Evolutionary conservation across 495 filamentous ascomycete species (phyloP), one percentile per base, ranked within the genome.

Genomic region (Amorphotheca resinae): DNA sequence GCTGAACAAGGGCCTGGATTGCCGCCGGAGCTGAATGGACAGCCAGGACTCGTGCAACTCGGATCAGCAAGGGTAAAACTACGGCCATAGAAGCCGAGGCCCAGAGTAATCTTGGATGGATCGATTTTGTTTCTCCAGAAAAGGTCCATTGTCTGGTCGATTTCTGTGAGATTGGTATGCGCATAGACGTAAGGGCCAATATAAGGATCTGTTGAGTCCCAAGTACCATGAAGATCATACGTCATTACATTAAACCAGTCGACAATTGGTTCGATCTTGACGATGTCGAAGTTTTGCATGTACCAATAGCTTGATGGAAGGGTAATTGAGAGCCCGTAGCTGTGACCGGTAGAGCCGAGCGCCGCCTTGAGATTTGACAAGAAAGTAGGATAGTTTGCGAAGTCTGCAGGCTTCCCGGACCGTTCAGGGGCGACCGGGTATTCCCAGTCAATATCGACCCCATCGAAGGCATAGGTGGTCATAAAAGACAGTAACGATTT

Each of bases 141-240:
- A 0, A 79, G 63, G 12, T 74, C 53, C 0, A 70, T 15, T 0
- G 59, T 61, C 2, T 46, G 14, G 9, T 72, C 47, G 42, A 79
- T 77, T 52, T 76, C 74, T 0, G 73, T 76, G 0, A 76, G 42
- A 44, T 79, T 77, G 0, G 72, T 74, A 47, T 79, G 74, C 0
- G 58, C 60, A 0, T 52, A 22, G 11, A 69, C 52, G 23, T 56
- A 44, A 7, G 42, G 23, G 1, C 66, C 70, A 16, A 61, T 61
- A 2, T 32, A 51, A 14, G 52, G 48, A 16, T 41, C 36, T 0
- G 16, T 23, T 1, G 12, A 8, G 41, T 68, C 62, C 65, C 65
- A 65, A 3, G 43, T 48, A 0, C 64, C 64, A 41, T 70, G 49
- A 4, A 73, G 34, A 47, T 74, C 69, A 44, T 77, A 77, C 1